phyloP scores from a whole-genome alignment of 2,329 filamentous ascomycete species.

The Aspergillus alliaceus region DNA sequence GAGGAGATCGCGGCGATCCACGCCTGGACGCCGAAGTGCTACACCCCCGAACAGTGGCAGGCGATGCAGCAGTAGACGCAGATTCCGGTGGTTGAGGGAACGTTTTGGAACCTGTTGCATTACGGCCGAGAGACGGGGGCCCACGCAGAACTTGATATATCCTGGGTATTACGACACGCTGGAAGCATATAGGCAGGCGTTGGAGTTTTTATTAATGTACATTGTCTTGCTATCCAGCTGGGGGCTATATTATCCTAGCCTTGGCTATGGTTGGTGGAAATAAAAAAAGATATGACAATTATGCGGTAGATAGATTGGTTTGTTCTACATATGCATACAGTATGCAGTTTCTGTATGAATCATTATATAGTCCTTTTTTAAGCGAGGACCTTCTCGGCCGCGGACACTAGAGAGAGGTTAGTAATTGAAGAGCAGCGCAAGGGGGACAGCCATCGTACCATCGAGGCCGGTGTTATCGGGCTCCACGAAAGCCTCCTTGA shows the following conservation, averaged over 20 bases:
- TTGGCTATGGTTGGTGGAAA: conserved; percentile 6
- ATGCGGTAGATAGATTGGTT: not conserved
- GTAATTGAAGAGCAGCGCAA: conserved; percentile 13
- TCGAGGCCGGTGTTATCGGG: conserved; percentile 82
- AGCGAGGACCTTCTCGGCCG: conserved; percentile 51
- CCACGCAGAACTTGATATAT: conserved; percentile 12
- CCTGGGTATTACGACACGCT: conserved; percentile 12
- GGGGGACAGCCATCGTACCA: conserved; percentile 52
- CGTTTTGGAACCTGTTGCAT: not conserved
- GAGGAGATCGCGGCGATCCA: conserved; percentile 88
- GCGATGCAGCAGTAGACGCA: conserved; percentile 59
- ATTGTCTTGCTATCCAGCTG: conserved; percentile 8
- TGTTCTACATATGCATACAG: not conserved
- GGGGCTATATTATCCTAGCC: conserved; percentile 2
- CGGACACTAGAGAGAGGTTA: conserved; percentile 40
- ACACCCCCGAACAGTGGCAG: conserved; percentile 87
- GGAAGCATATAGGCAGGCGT: conserved; percentile 18
- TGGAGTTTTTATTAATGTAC: conserved; percentile 16
- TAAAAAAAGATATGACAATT: conserved; percentile 3
- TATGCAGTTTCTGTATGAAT: conserved; percentile 1
- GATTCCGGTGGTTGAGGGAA: not conserved
- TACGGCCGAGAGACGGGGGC: not conserved
- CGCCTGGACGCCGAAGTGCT: conserved; percentile 92
- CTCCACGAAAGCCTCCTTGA: conserved; percentile 79
- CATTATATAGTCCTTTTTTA: conserved; percentile 25